Conservation (phyloP, 2,329 filamentous ascomycete genomes). For the Erysiphe pulchra region DNA sequence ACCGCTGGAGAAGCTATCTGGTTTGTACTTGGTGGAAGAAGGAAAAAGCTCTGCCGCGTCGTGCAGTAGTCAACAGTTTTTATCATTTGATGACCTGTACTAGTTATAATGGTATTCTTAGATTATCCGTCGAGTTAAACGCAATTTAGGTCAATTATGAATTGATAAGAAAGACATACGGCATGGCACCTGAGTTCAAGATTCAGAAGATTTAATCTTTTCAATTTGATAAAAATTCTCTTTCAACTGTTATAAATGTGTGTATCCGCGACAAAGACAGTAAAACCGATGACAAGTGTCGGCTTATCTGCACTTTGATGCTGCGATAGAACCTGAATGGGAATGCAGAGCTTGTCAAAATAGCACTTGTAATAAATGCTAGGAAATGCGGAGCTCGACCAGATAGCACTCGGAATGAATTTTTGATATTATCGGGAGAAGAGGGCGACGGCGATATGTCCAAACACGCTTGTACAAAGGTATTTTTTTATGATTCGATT, state of each 20-base stretch:
- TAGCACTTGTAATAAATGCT: background rate
- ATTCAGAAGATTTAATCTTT: slow-evolving; percentile 2
- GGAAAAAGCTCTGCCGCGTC: slow-evolving; percentile 9
- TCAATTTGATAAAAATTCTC: slow-evolving; percentile 4
- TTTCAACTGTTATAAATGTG: slow-evolving; percentile 9
- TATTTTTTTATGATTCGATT: background rate
- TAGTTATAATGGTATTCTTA: slow-evolving; percentile 3
- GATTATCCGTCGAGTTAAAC: slow-evolving; percentile 1
- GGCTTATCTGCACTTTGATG: slow-evolving; percentile 9
- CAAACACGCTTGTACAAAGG: background rate
- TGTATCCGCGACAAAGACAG: slow-evolving; percentile 8
- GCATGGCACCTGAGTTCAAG: slow-evolving; percentile 9
- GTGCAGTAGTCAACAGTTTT: slow-evolving; percentile 10
- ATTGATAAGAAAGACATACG: slow-evolving; percentile 4
- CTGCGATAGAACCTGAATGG: background rate
- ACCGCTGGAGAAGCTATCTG: slow-evolving; percentile 18
- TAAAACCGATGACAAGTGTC: slow-evolving; percentile 6
- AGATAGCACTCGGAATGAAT: background rate
- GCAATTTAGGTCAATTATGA: slow-evolving; percentile 1
- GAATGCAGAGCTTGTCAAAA: background rate
- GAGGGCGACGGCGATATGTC: background rate
- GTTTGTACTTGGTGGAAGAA: slow-evolving; percentile 6
- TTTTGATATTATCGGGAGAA: background rate
- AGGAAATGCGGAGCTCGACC: background rate
- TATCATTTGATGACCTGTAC: slow-evolving; percentile 11